Conservation (phyloP, 345 rosid genomes). For the Moricandia moricandioides region DNA sequence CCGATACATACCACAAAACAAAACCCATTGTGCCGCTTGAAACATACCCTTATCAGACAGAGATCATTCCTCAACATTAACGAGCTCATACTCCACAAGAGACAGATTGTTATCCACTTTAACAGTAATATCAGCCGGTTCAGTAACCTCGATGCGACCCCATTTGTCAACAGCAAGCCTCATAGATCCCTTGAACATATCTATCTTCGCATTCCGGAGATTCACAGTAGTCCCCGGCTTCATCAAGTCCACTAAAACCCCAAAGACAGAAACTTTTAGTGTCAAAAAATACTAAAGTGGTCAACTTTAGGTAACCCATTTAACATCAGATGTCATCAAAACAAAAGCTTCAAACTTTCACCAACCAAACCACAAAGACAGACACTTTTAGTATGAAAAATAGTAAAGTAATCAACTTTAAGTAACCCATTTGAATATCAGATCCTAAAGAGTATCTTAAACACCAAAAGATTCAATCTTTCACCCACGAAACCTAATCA, state of each 20-base stretch:
- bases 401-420: not conserved
- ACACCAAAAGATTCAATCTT: not conserved
- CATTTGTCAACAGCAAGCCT: conserved; percentile 63
- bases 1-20: not conserved
- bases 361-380: too few species aligned
- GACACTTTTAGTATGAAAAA: too few species aligned
- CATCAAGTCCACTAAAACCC: conserved; percentile 44
- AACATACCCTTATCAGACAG: conserved; percentile 6
- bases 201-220: conserved; percentile 55
- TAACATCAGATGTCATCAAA: too few species aligned
- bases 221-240: conserved; percentile 45
- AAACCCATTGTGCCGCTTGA: conserved; percentile 6
- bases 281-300: not conserved
- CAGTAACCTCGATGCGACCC: conserved; percentile 48
- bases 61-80: conserved; percentile 49
- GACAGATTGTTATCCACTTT: conserved; percentile 49
- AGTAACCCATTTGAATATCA: not conserved
- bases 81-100: conserved; percentile 55
- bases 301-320: not conserved
- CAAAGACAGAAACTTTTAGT: not conserved
- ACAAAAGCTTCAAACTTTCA: too few species aligned
- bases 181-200: conserved; percentile 56
- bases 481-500: not conserved
- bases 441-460: not conserved
- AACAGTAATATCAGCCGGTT: conserved; percentile 40